Percentiles rank a stretch among this genome's conserved stretches.
Evolutionary conservation across 257 asterid genomes (phyloP).

Genomic region (Mentha longifolia): DNA sequence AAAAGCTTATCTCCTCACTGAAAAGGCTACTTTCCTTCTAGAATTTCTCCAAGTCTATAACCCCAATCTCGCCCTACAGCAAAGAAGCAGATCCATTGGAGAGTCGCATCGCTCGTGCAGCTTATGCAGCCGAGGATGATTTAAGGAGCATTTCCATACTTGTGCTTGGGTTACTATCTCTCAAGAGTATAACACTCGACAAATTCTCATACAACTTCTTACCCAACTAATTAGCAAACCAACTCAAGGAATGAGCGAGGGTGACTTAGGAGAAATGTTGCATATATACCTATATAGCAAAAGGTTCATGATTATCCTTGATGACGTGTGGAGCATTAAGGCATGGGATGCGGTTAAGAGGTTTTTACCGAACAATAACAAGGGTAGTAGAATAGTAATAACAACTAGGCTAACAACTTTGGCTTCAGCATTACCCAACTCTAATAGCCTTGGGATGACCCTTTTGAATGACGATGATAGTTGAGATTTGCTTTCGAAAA

Average conservation of each 20-base stretch:
- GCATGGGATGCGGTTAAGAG: not conserved
- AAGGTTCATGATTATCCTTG: not conserved
- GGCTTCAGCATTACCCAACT: not conserved
- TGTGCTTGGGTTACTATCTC: too few species aligned
- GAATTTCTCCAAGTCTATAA: too few species aligned
- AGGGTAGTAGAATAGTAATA: not conserved
- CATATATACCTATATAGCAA: not conserved
- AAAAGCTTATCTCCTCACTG: too few species aligned
- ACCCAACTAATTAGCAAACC: not conserved
- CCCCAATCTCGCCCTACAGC: too few species aligned
- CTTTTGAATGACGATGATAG: not conserved
- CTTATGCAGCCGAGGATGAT: too few species aligned
- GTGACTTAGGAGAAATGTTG: not conserved
- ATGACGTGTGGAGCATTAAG: not conserved
- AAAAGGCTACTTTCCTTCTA: too few species aligned
- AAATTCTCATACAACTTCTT: not conserved
- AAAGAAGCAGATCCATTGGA: too few species aligned
- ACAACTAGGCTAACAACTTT: not conserved
- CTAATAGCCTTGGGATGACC: not conserved
- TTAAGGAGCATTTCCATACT: too few species aligned
- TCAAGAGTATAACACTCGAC: not conserved
- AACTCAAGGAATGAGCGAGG: not conserved
- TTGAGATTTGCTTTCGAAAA: not conserved
- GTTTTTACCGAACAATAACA: not conserved
- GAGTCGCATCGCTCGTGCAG: too few species aligned